These are phyloP conservation scores for Neurospora sp. DNA, from an alignment of 495 filamentous ascomycete species.

Conservation along the genomic window DNA sequence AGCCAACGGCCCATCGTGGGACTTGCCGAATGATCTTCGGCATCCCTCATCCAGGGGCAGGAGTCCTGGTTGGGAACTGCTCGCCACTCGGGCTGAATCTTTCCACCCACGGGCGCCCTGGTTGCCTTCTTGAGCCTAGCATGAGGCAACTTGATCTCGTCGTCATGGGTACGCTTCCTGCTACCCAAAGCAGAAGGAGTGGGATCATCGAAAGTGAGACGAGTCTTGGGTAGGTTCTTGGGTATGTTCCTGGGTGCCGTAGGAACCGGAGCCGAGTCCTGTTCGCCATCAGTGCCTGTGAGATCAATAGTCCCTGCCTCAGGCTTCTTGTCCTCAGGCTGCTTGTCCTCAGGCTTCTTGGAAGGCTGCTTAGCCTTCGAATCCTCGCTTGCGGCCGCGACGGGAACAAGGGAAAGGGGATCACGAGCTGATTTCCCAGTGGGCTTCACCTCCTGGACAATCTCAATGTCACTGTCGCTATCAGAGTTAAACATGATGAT, in stretches of 20 bases:
- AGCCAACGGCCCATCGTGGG: slow-evolving; percentile 44
- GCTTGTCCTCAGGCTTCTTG: neutral
- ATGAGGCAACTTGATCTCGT: slow-evolving; percentile 47
- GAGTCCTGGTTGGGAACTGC: slow-evolving; percentile 26
- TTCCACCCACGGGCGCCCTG: slow-evolving; percentile 34
- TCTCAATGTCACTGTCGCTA: slow-evolving; percentile 32
- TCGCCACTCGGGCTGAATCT: slow-evolving; percentile 50
- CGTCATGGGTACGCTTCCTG: slow-evolving; percentile 63
- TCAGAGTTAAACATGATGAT: slow-evolving; percentile 74
- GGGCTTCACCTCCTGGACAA: neutral
- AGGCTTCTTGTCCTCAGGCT: neutral
- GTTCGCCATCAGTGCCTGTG: slow-evolving; percentile 3
- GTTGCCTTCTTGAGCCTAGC: slow-evolving; percentile 34
- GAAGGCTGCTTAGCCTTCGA: neutral
- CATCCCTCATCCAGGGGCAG: slow-evolving; percentile 48
- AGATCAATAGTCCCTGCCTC: slow-evolving; percentile 13
- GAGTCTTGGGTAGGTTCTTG: slow-evolving; percentile 1
- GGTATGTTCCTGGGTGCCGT: slow-evolving; percentile 4
- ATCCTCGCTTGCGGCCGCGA: slow-evolving; percentile 1
- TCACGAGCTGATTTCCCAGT: neutral
- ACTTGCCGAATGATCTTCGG: slow-evolving; percentile 37
- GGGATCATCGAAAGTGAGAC: slow-evolving; percentile 4
- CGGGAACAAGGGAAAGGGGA: neutral
- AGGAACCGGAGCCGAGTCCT: neutral
- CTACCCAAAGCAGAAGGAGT: slow-evolving; percentile 13